Evolutionary conservation across 345 rosid species (phyloP), one percentile per base, ranked within the genome.

Genomic region (Salix koriyanagi): DNA sequence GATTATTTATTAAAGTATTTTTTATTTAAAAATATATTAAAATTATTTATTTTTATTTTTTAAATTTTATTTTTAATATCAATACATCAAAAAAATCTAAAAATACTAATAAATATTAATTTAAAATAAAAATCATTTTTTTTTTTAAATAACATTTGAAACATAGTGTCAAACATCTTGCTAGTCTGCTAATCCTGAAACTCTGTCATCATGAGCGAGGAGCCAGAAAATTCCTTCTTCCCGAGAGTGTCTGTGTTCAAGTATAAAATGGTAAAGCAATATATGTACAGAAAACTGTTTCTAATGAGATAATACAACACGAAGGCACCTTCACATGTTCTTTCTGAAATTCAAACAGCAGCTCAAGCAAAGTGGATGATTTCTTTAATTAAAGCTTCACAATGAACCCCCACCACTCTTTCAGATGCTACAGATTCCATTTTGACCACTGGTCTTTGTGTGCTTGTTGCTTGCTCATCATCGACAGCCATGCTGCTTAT

Each of bases 401-500:
- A 21, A 7, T 67, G 36, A 46, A 36, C 52, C 39, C 39, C 14
- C 32, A 13, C 21, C 50, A 14, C 75, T 13, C 39, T 71, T 52
- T 71, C 18, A n/a, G 25, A 30, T 30, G 56, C 19, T 65, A 36
- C 52, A 25, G 19, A n/a, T 4, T 77, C 62, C 3, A 23, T 19
- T 15, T 12, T 46, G 0, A 6, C 56, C 32, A 23, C 18, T 8
- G 46, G 3, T 41, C 16, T 39, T 41, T 1, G 5, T 50, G 66
- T 39, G 66, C 52, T 25, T 8, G 39, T 26, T 28, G 39, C 23
- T 61, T 65, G 42, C 13, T 42, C 28, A 28, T n/a, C 54, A 44
- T 44, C 18, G 6, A 46, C 18, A 0, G 37, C 61, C 37, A 21
- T 58, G 70, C 70, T 78, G 70, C 70, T 78, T 76, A 90, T 74